Evolutionary conservation across 495 filamentous ascomycete genomes (phyloP).

Genomic region (Xylaria grammica): DNA sequence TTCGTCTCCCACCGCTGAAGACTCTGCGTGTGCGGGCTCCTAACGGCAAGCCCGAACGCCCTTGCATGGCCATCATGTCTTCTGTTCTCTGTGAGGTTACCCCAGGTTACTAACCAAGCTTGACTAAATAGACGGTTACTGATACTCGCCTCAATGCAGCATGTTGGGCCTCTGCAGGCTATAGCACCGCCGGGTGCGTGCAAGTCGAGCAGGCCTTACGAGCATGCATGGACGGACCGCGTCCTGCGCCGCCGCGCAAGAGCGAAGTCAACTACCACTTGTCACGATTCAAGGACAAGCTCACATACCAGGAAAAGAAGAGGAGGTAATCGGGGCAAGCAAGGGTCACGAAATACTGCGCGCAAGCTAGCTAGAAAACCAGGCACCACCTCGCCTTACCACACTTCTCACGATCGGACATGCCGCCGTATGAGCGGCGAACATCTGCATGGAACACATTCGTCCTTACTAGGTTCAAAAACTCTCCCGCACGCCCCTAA

Average conservation of each 20-base stretch:
- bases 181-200: slow-evolving; percentile 74
- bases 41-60: slow-evolving; percentile 74
- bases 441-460: not conserved
- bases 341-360: not conserved
- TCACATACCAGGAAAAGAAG: slow-evolving; percentile 76
- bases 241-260: slow-evolving; percentile 66
- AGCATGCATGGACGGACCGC: slow-evolving; percentile 91
- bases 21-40: slow-evolving; percentile 83
- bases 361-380: not conserved
- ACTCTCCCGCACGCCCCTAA: not conserved
- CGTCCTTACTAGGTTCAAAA: not conserved
- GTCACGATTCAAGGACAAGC: slow-evolving; percentile 80
- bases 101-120: not conserved
- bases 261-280: slow-evolving; percentile 97
- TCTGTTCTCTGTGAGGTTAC: slow-evolving; percentile 80
- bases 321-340: slow-evolving; percentile 43
- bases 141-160: slow-evolving; percentile 53
- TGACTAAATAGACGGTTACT: not conserved
- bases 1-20: slow-evolving; percentile 85
- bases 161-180: slow-evolving; percentile 93
- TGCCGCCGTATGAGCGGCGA: not conserved
- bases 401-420: not conserved
- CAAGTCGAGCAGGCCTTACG: slow-evolving; percentile 80
- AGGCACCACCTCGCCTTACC: not conserved
- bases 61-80: slow-evolving; percentile 84